These are phyloP conservation scores for Zymoseptoria tritici DNA, from an alignment of 2,329 filamentous ascomycete species.

Conservation along the genomic window DNA sequence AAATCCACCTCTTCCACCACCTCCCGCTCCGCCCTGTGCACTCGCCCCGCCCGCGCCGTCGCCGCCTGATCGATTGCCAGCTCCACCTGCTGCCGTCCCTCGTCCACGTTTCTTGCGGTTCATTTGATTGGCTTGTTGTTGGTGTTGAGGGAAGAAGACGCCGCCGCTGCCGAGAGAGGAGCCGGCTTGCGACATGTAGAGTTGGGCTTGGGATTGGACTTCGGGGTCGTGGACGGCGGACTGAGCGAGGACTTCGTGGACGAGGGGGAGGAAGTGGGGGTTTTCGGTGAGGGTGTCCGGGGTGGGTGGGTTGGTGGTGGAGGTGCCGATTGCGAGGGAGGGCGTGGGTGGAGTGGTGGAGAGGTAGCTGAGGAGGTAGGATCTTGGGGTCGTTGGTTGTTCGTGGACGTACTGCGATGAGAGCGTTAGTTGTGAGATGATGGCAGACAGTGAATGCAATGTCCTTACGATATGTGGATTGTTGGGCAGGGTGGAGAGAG, in stretches of 20 bases:
- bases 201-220: conserved; percentile 51
- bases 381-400: conserved; percentile 31
- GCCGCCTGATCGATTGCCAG: conserved; percentile 36
- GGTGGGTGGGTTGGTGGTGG: conserved; percentile 48
- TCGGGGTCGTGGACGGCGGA: conserved; percentile 50
- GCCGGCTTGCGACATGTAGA: conserved; percentile 53
- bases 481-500: conserved; percentile 36
- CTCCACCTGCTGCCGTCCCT: conserved; percentile 14
- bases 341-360: conserved; percentile 47
- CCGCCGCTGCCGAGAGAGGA: conserved; percentile 47
- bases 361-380: conserved; percentile 49
- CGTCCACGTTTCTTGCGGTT: neutral
- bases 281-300: conserved; percentile 51
- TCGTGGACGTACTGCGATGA: conserved; percentile 41
- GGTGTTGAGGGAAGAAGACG: conserved; percentile 37
- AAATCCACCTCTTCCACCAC: conserved; percentile 52
- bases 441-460: conserved; percentile 29
- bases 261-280: conserved; percentile 46
- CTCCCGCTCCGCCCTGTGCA: conserved; percentile 51
- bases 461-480: conserved; percentile 33
- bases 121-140: conserved; percentile 18
- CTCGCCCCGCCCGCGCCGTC: conserved; percentile 50
- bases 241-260: conserved; percentile 49
- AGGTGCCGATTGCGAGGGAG: conserved; percentile 49
- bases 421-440: neutral